Evolutionary conservation across 2,329 filamentous ascomycete genomes (phyloP).

Genomic region (Teratosphaeria gauchensis): DNA sequence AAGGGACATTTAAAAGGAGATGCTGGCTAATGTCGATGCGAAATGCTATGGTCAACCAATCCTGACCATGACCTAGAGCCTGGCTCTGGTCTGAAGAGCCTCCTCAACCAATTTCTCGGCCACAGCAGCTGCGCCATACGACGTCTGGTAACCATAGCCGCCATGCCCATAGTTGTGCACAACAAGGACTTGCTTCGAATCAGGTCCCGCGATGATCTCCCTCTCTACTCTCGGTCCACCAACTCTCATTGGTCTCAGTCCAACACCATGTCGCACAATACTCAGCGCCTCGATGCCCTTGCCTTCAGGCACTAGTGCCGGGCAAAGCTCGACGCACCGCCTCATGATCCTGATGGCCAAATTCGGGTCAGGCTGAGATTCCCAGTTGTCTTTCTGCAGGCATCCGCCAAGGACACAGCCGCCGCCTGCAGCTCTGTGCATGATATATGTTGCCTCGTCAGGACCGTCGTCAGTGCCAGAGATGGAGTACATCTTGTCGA

Average conservation of each 20-base stretch:
- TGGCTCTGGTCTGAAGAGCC: constrained; percentile 12
- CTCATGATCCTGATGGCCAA: constrained; percentile 78
- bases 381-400: constrained; percentile 71
- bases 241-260: constrained; percentile 63
- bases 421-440: constrained; percentile 70
- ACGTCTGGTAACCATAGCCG: constrained; percentile 60
- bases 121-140: constrained; percentile 34
- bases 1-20: background rate
- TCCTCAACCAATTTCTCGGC: constrained; percentile 32
- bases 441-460: constrained; percentile 68
- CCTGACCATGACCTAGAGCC: constrained; percentile 1
- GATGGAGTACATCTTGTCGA: constrained; percentile 54
- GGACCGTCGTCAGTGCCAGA: constrained; percentile 65
- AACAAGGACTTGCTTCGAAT: constrained; percentile 40
- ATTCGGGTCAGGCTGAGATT: constrained; percentile 66
- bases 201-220: constrained; percentile 49
- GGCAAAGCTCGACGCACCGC: constrained; percentile 56
- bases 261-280: constrained; percentile 73
- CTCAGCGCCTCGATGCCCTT: constrained; percentile 63
- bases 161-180: constrained; percentile 76
- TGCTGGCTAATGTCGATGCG: background rate
- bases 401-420: constrained; percentile 82
- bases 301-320: constrained; percentile 50
- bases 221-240: constrained; percentile 68
- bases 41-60: background rate